phyloP scores from a whole-genome alignment of 73 alveolate genomes.

The Urostyla sp. region DNA sequence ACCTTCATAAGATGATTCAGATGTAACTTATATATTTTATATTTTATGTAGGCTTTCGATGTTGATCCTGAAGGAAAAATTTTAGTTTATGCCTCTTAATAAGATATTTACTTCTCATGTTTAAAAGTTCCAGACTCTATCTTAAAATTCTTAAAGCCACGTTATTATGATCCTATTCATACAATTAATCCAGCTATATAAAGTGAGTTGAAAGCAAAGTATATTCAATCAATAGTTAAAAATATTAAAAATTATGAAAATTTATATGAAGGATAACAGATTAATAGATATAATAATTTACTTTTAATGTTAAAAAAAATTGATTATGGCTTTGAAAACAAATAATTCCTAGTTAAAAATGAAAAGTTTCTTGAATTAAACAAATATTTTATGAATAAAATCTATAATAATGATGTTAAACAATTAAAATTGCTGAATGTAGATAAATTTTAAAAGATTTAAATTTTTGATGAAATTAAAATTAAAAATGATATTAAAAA shows the following conservation, averaged over 20 bases:
- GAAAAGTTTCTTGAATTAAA: too few species aligned
- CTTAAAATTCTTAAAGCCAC: slow-evolving; percentile 49
- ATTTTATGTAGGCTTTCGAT: slow-evolving; percentile 46
- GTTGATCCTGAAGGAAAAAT: slow-evolving; percentile 48
- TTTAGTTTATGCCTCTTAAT: slow-evolving; percentile 40
- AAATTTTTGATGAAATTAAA: slow-evolving; percentile 64
- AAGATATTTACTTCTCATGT: slow-evolving; percentile 29
- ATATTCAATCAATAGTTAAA: slow-evolving; percentile 18
- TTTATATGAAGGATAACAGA: neutral
- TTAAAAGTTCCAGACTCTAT: slow-evolving; percentile 55
- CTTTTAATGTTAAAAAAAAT: slow-evolving; percentile 28
- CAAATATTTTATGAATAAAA: too few species aligned
- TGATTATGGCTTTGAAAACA: slow-evolving; percentile 21
- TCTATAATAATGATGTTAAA: too few species aligned
- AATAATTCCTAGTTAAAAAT: neutral
- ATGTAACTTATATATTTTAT: too few species aligned
- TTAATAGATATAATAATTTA: neutral
- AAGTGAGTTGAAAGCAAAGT: slow-evolving; percentile 31
- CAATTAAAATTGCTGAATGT: too few species aligned
- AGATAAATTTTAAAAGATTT: slow-evolving; percentile 13
- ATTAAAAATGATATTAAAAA: slow-evolving; percentile 64
- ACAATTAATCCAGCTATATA: slow-evolving; percentile 64
- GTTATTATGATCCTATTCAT: slow-evolving; percentile 44
- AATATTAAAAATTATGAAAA: slow-evolving; percentile 5
- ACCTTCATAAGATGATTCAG: slow-evolving; percentile 25